Conservation (phyloP, 1,284 basidiomycete species). For the Heterobasidion parviporum region DNA sequence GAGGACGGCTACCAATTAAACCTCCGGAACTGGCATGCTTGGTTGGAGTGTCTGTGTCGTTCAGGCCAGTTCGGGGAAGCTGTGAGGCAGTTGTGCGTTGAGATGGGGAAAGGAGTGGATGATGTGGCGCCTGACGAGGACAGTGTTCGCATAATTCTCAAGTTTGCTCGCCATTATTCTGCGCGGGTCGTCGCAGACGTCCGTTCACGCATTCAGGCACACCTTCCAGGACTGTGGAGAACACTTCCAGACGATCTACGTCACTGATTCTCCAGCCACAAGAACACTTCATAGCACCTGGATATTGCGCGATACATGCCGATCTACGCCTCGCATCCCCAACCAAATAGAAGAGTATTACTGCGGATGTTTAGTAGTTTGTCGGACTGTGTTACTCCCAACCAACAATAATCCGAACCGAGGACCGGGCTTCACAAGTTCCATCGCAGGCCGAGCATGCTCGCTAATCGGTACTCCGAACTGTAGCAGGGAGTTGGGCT, state of each 20-base stretch:
- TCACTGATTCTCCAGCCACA: background rate
- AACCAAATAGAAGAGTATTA: too few relatives aligned
- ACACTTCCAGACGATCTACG: constrained; percentile 18
- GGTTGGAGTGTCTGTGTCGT: constrained; percentile 84
- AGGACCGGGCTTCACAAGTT: constrained; percentile 35
- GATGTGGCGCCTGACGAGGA: constrained; percentile 38
- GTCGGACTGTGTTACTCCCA: constrained; percentile 19
- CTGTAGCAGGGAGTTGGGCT: constrained; percentile 16
- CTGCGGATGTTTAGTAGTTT: constrained; percentile 2
- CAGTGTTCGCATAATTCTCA: constrained; percentile 42
- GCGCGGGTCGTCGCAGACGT: constrained; percentile 37
- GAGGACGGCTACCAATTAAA: constrained; percentile 46
- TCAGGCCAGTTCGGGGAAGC: constrained; percentile 64
- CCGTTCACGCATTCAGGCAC: constrained; percentile 35
- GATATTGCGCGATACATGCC: background rate
- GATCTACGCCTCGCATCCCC: background rate
- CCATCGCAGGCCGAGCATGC: constrained; percentile 27
- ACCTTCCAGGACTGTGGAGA: constrained; percentile 50
- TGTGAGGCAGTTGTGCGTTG: constrained; percentile 49
- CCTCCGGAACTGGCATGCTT: constrained; percentile 67
- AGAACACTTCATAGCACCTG: background rate
- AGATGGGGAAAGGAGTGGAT: constrained; percentile 46
- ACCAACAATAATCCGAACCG: constrained; percentile 35
- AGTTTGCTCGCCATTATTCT: constrained; percentile 35
- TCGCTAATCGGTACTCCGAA: constrained; percentile 23